Conservation (phyloP, 148 eudicot genomes). For the Persicaria maculosa region DNA sequence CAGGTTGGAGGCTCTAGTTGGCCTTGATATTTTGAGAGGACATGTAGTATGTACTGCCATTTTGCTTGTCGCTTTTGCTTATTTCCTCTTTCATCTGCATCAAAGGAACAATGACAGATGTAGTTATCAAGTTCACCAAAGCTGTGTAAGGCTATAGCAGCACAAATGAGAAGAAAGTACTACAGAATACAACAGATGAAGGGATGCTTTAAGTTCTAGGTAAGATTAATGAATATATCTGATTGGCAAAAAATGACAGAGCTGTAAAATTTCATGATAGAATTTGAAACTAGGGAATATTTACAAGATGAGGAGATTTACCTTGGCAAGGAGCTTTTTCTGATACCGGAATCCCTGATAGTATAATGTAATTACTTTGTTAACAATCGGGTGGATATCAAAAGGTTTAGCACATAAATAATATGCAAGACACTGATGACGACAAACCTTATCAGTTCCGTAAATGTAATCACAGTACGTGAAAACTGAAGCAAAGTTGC, state of each 20-base stretch:
- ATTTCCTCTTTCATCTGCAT: slow-evolving; percentile 62
- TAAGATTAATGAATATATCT: not conserved
- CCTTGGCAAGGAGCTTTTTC: slow-evolving; percentile 82
- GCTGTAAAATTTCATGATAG: not conserved
- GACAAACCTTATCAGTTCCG: slow-evolving; percentile 87
- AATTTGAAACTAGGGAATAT: not conserved
- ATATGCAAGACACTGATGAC: not conserved
- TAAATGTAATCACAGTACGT: slow-evolving; percentile 97
- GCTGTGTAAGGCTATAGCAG: not conserved
- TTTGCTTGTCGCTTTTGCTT: slow-evolving; percentile 26
- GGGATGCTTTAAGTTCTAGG: not conserved
- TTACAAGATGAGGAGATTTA: slow-evolving; percentile 19
- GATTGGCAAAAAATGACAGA: too few relatives aligned
- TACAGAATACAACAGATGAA: not conserved
- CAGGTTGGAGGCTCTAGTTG: slow-evolving; percentile 16
- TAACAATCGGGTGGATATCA: not conserved
- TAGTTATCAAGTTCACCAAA: too few relatives aligned
- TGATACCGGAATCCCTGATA: slow-evolving; percentile 85
- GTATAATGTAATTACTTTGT: not conserved
- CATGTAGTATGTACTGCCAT: slow-evolving; percentile 23
- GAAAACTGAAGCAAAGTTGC: slow-evolving; percentile 95
- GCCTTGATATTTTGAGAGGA: slow-evolving; percentile 23
- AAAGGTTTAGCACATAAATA: not conserved
- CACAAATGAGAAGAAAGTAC: not conserved
- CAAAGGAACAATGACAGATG: not conserved